Evolutionary conservation across 2,329 filamentous ascomycete species (phyloP).

Genomic region (Colletotrichum graminicola): DNA sequence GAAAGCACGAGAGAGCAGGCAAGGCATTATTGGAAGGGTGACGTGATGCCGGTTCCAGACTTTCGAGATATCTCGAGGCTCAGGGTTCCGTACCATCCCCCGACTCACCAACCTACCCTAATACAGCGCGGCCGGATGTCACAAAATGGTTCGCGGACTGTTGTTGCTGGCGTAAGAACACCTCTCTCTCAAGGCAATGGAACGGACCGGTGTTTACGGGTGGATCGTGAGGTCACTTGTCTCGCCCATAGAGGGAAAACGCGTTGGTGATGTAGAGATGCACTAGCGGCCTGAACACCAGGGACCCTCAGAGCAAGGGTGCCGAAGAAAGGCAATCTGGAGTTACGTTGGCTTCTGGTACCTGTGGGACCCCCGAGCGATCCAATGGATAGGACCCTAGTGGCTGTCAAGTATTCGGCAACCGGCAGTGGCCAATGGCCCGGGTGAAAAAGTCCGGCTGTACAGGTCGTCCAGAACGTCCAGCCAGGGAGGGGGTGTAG

Average conservation of each 20-base stretch:
- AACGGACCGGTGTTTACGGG: background rate
- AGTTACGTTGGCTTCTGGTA: background rate
- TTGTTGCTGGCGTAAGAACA: background rate
- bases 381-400: background rate
- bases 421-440: background rate
- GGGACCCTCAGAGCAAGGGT: background rate
- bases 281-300: background rate
- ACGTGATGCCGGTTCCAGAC: constrained; percentile 33
- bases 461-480: background rate
- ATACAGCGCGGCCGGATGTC: too few species aligned
- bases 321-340: background rate
- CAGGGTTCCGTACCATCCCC: background rate
- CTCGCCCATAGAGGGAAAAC: background rate
- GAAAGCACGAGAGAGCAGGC: background rate
- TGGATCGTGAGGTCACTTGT: background rate
- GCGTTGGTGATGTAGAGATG: background rate
- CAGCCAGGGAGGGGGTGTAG: background rate
- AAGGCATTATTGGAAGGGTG: constrained; percentile 2
- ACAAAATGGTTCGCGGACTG: constrained; percentile 17
- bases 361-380: background rate
- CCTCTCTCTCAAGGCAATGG: background rate
- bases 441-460: background rate
- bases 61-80: background rate
- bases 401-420: too few species aligned
- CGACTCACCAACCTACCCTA: background rate